A percentile compares a stretch with the other conserved stretches of the same genome.
phyloP scores from a whole-genome alignment of 2,329 filamentous ascomycete genomes.

The Fusarium algeriense region DNA sequence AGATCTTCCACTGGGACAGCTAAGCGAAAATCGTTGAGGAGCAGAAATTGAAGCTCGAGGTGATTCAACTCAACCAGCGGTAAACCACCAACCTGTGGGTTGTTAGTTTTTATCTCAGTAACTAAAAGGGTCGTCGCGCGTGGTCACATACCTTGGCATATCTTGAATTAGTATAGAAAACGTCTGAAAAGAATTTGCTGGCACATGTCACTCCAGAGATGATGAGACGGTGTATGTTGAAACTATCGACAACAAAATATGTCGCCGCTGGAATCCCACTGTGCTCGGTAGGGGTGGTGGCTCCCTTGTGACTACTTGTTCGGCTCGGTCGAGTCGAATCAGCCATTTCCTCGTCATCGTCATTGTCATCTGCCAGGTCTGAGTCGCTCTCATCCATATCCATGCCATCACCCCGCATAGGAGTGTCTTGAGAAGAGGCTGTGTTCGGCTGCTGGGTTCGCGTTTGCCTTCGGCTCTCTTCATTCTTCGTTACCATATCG shows the following conservation, averaged over 20 bases:
- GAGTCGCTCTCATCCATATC: constrained; percentile 61
- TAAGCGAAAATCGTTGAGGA: constrained; percentile 95
- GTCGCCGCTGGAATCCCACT: constrained; percentile 56
- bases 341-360: constrained; percentile 54
- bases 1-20: constrained; percentile 94
- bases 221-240: constrained; percentile 96
- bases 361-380: constrained; percentile 63
- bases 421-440: constrained; percentile 45
- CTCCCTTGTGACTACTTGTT: constrained; percentile 39
- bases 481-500: constrained; percentile 77
- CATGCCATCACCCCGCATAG: constrained; percentile 47
- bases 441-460: constrained; percentile 23
- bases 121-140: neutral
- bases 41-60: constrained; percentile 92
- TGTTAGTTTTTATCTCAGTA: constrained; percentile 22
- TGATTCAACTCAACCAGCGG: constrained; percentile 95
- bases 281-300: constrained; percentile 42
- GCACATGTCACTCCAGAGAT: constrained; percentile 98
- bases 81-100: constrained; percentile 86
- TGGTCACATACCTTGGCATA: constrained; percentile 87
- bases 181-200: constrained; percentile 99
- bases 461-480: constrained; percentile 59
- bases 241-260: constrained; percentile 96
- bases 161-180: constrained; percentile 98
- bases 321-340: constrained; percentile 46